A percentile compares a stretch with the other conserved stretches of the same genome.
These are phyloP conservation scores for Mucor sp. DNA, from an alignment of 371 early-diverging fungal genomes.

Conservation along the genomic window DNA sequence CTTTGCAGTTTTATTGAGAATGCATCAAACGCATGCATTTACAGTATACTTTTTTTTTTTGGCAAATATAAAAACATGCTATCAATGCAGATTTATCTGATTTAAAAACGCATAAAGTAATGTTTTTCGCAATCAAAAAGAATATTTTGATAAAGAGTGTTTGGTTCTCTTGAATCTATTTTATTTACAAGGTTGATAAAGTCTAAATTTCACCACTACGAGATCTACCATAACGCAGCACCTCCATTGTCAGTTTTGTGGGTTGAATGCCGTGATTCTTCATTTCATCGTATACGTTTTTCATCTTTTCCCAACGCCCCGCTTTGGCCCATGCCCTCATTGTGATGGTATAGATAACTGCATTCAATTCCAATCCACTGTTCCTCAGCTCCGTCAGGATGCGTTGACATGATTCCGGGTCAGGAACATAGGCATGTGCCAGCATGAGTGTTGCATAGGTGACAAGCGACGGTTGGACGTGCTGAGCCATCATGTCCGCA, in stretches of 20 bases:
- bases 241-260: constrained; percentile 40
- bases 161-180: neutral
- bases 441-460: constrained; percentile 49
- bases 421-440: constrained; percentile 46
- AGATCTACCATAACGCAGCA: constrained; percentile 38
- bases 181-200: neutral
- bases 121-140: no score
- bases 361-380: constrained; percentile 30
- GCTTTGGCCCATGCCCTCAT: constrained; percentile 53
- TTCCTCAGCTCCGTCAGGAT: constrained; percentile 38
- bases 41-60: no score
- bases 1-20: no score
- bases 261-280: constrained; percentile 38
- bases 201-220: neutral
- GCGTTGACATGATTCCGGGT: constrained; percentile 39
- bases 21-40: no score
- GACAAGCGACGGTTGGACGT: constrained; percentile 41
- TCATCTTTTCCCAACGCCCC: constrained; percentile 39
- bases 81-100: no score
- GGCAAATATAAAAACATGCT: no score
- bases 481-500: constrained; percentile 37
- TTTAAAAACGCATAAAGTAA: no score
- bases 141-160: neutral
- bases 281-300: constrained; percentile 42
- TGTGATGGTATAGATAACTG: constrained; percentile 44